A percentile compares a stretch with the other conserved stretches of the same genome.
Conservation (phyloP, 2,329 filamentous ascomycete genomes). For the Elsinoe necatrix region DNA sequence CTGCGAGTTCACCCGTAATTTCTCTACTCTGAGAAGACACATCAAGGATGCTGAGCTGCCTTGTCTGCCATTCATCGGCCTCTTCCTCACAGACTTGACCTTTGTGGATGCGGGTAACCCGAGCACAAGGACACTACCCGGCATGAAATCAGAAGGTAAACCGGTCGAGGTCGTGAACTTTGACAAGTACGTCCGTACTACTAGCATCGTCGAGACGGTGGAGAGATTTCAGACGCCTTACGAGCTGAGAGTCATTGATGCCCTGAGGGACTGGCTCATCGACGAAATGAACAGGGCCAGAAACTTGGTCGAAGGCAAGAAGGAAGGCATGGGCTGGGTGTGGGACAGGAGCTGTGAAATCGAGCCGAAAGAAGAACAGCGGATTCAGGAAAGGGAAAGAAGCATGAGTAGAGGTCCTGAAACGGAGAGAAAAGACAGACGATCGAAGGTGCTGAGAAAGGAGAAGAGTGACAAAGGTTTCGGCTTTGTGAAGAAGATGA, state of each 20-base stretch:
- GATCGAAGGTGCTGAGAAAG: neutral
- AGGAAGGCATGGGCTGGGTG: slow-evolving; percentile 1
- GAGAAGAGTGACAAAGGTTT: neutral
- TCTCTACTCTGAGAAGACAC: slow-evolving; percentile 72
- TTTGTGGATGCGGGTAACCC: slow-evolving; percentile 95
- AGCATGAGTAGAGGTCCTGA: neutral
- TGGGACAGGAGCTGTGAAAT: slow-evolving; percentile 3
- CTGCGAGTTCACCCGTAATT: slow-evolving; percentile 84
- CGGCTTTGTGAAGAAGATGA: neutral
- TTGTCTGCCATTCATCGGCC: slow-evolving; percentile 90
- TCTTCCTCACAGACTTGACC: slow-evolving; percentile 91
- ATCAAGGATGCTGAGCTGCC: slow-evolving; percentile 82
- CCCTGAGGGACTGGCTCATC: neutral
- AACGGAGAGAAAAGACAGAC: neutral
- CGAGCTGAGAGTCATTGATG: slow-evolving; percentile 16
- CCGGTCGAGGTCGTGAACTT: slow-evolving; percentile 86
- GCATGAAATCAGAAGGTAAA: slow-evolving; percentile 48
- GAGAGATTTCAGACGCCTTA: slow-evolving; percentile 96
- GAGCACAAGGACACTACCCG: slow-evolving; percentile 66
- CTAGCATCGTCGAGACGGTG: slow-evolving; percentile 89
- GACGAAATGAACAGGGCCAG: neutral
- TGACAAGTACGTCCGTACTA: slow-evolving; percentile 90
- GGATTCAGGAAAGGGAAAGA: neutral
- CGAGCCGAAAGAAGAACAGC: neutral
- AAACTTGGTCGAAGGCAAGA: neutral